phyloP scores from a whole-genome alignment of 495 filamentous ascomycete genomes.

The Elasticomyces elasticus region DNA sequence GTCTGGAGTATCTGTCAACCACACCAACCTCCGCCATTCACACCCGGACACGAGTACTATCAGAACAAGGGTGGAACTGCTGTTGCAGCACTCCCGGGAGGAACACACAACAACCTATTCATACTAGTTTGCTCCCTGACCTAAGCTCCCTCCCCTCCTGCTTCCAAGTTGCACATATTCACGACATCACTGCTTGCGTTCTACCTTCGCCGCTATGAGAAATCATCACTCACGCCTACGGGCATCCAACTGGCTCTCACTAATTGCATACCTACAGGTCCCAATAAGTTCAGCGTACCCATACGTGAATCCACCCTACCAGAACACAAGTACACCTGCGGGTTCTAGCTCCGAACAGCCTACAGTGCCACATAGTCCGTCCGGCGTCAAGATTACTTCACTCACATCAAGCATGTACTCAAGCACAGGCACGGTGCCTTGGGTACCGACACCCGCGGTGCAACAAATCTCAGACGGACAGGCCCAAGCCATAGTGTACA shows the following conservation, averaged over 20 bases:
- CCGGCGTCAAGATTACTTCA: not conserved
- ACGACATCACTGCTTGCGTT: not conserved
- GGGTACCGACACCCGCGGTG: not conserved
- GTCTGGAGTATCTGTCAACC: no score
- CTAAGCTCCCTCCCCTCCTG: not conserved
- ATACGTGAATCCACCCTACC: not conserved
- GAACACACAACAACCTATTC: not conserved
- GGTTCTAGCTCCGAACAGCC: not conserved
- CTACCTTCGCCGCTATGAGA: not conserved
- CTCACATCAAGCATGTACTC: not conserved
- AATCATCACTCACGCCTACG: not conserved
- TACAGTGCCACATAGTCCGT: not conserved
- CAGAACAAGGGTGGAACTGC: not conserved
- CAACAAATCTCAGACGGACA: constrained; percentile 6
- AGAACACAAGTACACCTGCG: not conserved
- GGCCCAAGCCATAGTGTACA: not conserved
- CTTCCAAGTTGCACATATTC: constrained; percentile 12
- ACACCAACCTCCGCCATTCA: constrained; percentile 3
- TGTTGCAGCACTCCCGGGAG: not conserved
- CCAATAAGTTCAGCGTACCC: constrained; percentile 12
- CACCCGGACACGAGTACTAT: constrained; percentile 1
- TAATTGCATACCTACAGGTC: constrained; percentile 15
- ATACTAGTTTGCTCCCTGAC: constrained; percentile 9
- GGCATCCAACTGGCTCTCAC: constrained; percentile 11
- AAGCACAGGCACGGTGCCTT: not conserved